Base-by-base conservation (phyloP, 495 filamentous ascomycete genomes). In the Tirmania nivea region DNA sequence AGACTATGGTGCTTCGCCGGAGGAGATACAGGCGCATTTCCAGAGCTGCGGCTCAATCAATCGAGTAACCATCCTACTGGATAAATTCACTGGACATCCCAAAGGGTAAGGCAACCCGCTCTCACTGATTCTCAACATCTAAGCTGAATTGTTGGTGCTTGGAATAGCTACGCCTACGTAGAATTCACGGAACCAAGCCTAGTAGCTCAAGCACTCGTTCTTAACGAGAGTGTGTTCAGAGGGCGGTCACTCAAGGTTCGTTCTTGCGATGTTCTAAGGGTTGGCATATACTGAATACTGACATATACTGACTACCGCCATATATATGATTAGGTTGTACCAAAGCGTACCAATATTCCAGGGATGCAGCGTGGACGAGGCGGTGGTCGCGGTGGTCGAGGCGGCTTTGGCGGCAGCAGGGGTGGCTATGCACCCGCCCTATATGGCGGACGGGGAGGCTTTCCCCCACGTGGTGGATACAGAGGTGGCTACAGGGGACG, bases 21-120 rank as follows among this genome's bases (percentile, higher is more conserved):
- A 99, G 69, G 92, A 99, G 69, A 94, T 99, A 55, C 92, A 99
- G 71, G 85, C 87, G 37, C 92, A 99, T 66, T 99, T 99, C 70
- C 87, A 94, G 71, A 93, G 79, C 73, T 93, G 86, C 62, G 92
- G 92, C 39, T 86, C 83, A 53, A 99, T 99, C 72, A 96, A 99
- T 64, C 81, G 92, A 39, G 92, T 99, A 49, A 99, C 92, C 4
- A 99, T 99, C 54, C 71, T 99, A 53, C 72, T 99, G 56, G 92
- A 99, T 70, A 96, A 96, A 70, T 95, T 94, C 63, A 89, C 87
- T 11, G 90, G 92, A 56, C 88, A 94, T 70, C 92, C 92, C 1
- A 99, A 99, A 73, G 92, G 92, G 89, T 96, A 69, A 63, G 84
- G 73, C 56, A 54, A 47, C 49, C 45, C 19, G 34, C 21, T 35